These are phyloP conservation scores for Nakazawaea ernobii DNA, from an alignment of 805 yeast species.

Conservation along the genomic window DNA sequence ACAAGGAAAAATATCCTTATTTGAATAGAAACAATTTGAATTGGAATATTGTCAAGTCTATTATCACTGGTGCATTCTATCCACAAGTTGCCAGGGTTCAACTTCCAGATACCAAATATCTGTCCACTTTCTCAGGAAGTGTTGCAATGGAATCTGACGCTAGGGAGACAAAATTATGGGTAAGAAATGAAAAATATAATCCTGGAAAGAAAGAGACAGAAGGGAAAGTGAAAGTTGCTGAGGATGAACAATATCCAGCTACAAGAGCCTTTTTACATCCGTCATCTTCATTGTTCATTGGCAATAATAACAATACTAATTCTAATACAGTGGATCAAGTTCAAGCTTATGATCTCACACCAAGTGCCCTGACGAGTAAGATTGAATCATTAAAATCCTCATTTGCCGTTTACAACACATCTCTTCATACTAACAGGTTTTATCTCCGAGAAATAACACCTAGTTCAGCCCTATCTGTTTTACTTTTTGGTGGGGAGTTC, in stretches of 20 bases:
- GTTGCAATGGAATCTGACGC: constrained; percentile 85
- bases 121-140: constrained; percentile 69
- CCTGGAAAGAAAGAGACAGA: constrained; percentile 15
- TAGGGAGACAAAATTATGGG: constrained; percentile 63
- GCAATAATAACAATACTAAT: constrained; percentile 23
- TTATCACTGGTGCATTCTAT: constrained; percentile 74
- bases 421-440: constrained; percentile 60
- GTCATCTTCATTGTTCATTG: constrained; percentile 65
- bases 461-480: constrained; percentile 58
- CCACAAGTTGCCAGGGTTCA: constrained; percentile 82
- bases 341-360: constrained; percentile 32
- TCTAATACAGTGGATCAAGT: constrained; percentile 14
- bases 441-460: constrained; percentile 80
- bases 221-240: constrained; percentile 4
- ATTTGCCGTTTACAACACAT: constrained; percentile 58
- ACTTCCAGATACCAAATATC: constrained; percentile 73
- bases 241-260: constrained; percentile 39
- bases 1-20: constrained; percentile 15
- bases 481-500: constrained; percentile 78
- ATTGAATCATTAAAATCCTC: constrained; percentile 37
- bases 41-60: constrained; percentile 49
- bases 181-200: constrained; percentile 52
- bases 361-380: constrained; percentile 19
- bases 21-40: constrained; percentile 51
- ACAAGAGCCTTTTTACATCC: constrained; percentile 83